phyloP scores from a whole-genome alignment of 495 filamentous ascomycete species.

The Parathielavia appendiculata region DNA sequence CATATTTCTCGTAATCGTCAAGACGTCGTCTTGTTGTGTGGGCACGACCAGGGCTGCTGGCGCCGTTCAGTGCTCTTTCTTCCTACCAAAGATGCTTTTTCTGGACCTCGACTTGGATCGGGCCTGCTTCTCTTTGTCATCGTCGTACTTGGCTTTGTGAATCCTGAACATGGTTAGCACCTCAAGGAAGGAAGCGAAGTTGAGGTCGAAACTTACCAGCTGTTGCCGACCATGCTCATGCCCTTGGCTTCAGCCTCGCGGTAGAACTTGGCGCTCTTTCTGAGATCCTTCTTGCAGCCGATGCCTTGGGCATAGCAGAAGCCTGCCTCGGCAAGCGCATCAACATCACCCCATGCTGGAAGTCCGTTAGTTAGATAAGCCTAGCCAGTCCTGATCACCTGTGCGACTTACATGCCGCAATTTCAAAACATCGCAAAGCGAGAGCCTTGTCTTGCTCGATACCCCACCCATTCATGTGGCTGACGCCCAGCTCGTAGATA shows the following conservation, averaged over 20 bases:
- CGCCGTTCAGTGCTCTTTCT: constrained; percentile 14
- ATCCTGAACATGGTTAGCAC: constrained; percentile 55
- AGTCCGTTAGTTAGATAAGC: constrained; percentile 15
- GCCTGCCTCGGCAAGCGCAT: constrained; percentile 82
- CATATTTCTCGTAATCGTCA: constrained; percentile 23
- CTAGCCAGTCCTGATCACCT: background rate
- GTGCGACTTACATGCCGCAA: constrained; percentile 67
- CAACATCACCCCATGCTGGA: constrained; percentile 85
- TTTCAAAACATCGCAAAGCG: constrained; percentile 90
- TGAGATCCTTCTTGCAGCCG: constrained; percentile 90
- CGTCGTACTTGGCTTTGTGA: constrained; percentile 85
- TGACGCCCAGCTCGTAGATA: constrained; percentile 94
- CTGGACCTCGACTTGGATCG: constrained; percentile 45
- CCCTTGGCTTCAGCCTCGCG: constrained; percentile 85
- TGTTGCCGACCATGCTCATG: constrained; percentile 96
- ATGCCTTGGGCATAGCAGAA: constrained; percentile 84
- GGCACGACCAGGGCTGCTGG: background rate
- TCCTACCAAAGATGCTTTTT: constrained; percentile 41
- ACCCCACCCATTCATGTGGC: constrained; percentile 97
- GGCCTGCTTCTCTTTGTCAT: constrained; percentile 46
- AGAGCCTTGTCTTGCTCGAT: constrained; percentile 86
- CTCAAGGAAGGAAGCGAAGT: background rate
- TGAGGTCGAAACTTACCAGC: constrained; percentile 63
- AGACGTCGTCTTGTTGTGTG: constrained; percentile 8
- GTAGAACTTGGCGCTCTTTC: constrained; percentile 89